Evolutionary conservation across 2,329 filamentous ascomycete species (phyloP), one percentile per base, ranked within the genome.

Genomic region (Cercospora zeae-maydis): DNA sequence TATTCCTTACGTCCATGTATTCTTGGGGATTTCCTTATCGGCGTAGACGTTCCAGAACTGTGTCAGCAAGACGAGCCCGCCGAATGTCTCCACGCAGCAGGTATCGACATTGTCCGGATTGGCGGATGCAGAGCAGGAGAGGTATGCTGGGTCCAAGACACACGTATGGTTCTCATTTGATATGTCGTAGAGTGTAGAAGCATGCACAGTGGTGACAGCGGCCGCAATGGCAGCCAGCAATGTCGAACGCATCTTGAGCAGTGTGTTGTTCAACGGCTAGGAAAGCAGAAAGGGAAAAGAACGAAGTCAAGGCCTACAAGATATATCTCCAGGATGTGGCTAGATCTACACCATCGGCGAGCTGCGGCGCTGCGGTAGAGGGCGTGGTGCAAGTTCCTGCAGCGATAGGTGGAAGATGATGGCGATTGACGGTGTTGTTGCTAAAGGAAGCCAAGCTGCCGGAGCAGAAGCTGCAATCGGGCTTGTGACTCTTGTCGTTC

Each of bases 1-100:
- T 13, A 34, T 7, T 30, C 7, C 36, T 31, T 21, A 58, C 85
- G 82, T 84, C 83, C 84, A 89, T 2, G 79, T 77, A 47, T 85
- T 75, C 49, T 76, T 72, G 1, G 87, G 86, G 7, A 88, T 78
- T 21, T 85, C 71, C 71, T 89, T 78, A 2, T 86, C 86, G 0
- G 87, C 88, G 71, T 86, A 86, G 0, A 84, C 85, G 68, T 81
- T 78, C 87, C 87, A 89, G 74, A 85, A 87, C 66, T 88, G 86
- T 0, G 86, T 89, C 61, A 78, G 78, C 2, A 89, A 77, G 68
- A 88, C 71, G 4, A 89, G 78, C 3, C 86, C 86, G 30, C 86
- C 86, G 67, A 78, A 88, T 0, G 86, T 88, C 77, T 89, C 86
- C 14, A 80, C 80, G 69, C 86, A 89, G 79, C 86, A 89, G 1